Evolutionary conservation across 345 rosid genomes (phyloP), one percentile per base, ranked within the genome.

Genomic region (Linum lewisii): DNA sequence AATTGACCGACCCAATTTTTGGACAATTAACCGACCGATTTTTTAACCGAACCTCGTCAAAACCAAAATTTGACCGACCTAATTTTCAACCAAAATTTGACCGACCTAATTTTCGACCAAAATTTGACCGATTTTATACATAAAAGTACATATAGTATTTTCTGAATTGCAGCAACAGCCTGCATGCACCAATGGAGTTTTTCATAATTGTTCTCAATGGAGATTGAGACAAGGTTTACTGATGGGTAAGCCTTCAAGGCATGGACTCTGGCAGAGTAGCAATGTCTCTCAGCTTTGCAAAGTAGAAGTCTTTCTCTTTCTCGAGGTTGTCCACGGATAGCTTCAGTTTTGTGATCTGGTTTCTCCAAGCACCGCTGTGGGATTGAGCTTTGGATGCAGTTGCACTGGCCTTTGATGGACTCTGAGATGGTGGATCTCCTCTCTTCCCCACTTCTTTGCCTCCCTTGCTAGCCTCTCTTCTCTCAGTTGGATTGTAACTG

Each of bases 301-400:
- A 90, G 69, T 94, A 94, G 76, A 85, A 94, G 69, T 94, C 96
- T 72, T 97, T 80, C 74, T 94, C 97, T 76, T 94, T 94, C 71
- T 94, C 97, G 45, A 94, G 87, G 70, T 90, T 85, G 69, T 94
- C 99, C 23, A 94, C 85, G 47, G 85, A 85, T 20, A 94, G 82
- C 82, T 94, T 94, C 82, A 94, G 59, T 72, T 87, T 89, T 10
- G 96, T 94, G 59, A 94, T 85, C 99, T 94, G 87, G 67, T n/a
- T 38, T 2, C 81, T 84, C 21, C 96, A 78, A 65, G 72, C 73
- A 69, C 60, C 75, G 49, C 82, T 85, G 13, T 84, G 76, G 38
- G 96, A 78, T 18, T 79, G 82, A 61, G 84, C 76, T 73, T 69
- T 84, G 53, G 84, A 63, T 25, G 90, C 78, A 69, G 74, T 78